Conservation (phyloP, 768 basidiomycete species). For the Kwoniella newhampshirensis region DNA sequence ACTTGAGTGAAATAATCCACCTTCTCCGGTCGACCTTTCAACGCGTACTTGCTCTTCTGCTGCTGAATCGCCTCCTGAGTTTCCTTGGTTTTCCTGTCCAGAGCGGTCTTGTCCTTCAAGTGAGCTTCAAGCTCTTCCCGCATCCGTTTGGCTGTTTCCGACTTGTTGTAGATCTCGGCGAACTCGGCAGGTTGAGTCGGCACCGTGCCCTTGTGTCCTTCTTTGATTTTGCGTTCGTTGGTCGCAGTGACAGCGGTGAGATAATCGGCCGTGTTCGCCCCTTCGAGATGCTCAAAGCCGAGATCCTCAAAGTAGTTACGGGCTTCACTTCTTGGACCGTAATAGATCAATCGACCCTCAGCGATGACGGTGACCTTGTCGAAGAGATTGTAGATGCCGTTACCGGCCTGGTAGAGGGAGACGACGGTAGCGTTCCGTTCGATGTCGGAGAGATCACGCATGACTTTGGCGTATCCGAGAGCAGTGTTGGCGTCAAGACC, state of each 20-base stretch:
- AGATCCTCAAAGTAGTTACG: constrained; percentile 52
- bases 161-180: constrained; percentile 29
- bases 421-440: constrained; percentile 41
- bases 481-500: constrained; percentile 50
- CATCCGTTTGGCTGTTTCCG: constrained; percentile 36
- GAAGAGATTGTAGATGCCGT: constrained; percentile 51
- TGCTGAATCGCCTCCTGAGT: constrained; percentile 26
- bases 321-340: constrained; percentile 55
- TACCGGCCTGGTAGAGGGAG: constrained; percentile 47
- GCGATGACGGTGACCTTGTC: constrained; percentile 58
- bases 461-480: constrained; percentile 37
- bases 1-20: constrained; percentile 33
- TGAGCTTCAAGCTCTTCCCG: constrained; percentile 38
- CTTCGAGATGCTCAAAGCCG: constrained; percentile 43
- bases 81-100: constrained; percentile 24
- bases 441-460: constrained; percentile 40
- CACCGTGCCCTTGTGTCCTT: constrained; percentile 58
- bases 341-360: constrained; percentile 58
- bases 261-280: constrained; percentile 46
- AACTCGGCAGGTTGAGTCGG: constrained; percentile 44
- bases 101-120: constrained; percentile 15
- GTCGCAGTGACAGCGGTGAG: constrained; percentile 53
- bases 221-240: constrained; percentile 77
- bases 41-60: constrained; percentile 35
- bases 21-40: constrained; percentile 32